Conservation (phyloP, 2,329 filamentous ascomycete species). For the Tothia fuscella region DNA sequence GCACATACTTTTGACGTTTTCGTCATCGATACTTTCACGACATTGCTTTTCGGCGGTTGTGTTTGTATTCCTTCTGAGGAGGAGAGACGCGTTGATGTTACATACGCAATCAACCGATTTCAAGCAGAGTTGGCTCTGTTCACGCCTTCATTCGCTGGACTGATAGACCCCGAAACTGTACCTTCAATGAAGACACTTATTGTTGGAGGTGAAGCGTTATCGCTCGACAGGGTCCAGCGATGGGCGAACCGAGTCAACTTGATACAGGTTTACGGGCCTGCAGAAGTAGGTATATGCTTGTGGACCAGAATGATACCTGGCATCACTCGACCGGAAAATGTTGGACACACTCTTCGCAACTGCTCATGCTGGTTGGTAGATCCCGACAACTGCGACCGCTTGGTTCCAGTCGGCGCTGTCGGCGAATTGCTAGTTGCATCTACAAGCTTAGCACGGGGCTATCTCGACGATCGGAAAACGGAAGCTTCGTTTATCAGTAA, state of each 20-base stretch:
- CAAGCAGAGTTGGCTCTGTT: slow-evolving; percentile 31
- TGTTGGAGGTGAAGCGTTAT: slow-evolving; percentile 24
- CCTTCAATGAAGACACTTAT: slow-evolving; percentile 19
- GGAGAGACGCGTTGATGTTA: slow-evolving; percentile 34
- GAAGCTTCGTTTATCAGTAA: slow-evolving; percentile 51
- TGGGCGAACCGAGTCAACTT: slow-evolving; percentile 26
- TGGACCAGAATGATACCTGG: slow-evolving; percentile 80
- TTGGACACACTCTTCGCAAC: slow-evolving; percentile 84
- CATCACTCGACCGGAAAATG: slow-evolving; percentile 87
- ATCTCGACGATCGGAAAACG: slow-evolving; percentile 65
- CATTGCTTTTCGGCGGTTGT: slow-evolving; percentile 35
- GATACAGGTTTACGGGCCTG: slow-evolving; percentile 29
- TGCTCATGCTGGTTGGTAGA: slow-evolving; percentile 71
- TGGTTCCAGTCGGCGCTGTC: slow-evolving; percentile 63
- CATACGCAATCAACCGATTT: slow-evolving; percentile 26
- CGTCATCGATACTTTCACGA: slow-evolving; percentile 35
- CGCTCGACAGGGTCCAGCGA: slow-evolving; percentile 21
- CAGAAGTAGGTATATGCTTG: slow-evolving; percentile 80
- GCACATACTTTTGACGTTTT: slow-evolving; percentile 35
- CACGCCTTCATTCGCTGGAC: slow-evolving; percentile 30
- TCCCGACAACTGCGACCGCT: slow-evolving; percentile 56
- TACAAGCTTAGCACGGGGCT: slow-evolving; percentile 76
- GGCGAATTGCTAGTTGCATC: slow-evolving; percentile 85
- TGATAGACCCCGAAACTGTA: slow-evolving; percentile 20
- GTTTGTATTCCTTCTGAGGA: slow-evolving; percentile 38